Conservation (phyloP, 2,329 filamentous ascomycete genomes). For the Beauveria scarabaeidicola region DNA sequence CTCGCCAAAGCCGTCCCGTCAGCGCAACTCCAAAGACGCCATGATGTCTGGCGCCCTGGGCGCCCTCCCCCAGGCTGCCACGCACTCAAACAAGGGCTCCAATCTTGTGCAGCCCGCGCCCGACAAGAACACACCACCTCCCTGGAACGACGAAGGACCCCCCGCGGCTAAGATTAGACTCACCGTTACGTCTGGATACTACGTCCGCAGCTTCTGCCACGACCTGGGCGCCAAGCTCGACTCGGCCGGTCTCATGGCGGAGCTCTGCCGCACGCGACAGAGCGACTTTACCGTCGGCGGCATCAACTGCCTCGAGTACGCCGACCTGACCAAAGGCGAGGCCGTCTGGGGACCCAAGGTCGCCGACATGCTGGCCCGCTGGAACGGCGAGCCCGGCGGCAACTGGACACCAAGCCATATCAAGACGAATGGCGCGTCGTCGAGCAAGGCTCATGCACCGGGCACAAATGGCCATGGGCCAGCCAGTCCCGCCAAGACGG, state of each 20-base stretch:
- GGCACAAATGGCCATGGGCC: constrained; percentile 10
- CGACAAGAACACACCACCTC: constrained; percentile 39
- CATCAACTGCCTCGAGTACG: constrained; percentile 67
- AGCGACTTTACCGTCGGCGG: constrained; percentile 66
- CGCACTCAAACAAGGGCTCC: constrained; percentile 33
- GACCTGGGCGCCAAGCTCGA: constrained; percentile 77
- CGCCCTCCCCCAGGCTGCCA: constrained; percentile 35
- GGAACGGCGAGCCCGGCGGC: constrained; percentile 28
- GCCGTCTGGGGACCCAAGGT: constrained; percentile 76
- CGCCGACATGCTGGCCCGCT: constrained; percentile 34
- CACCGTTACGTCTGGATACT: constrained; percentile 93
- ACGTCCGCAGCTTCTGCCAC: constrained; percentile 88
- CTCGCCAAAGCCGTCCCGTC: constrained; percentile 21
- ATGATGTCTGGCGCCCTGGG: constrained; percentile 53
- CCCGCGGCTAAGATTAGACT: constrained; percentile 78
- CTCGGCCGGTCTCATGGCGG: constrained; percentile 79
- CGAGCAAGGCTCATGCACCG: constrained; percentile 8
- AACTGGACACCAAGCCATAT: constrained; percentile 18
- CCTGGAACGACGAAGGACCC: constrained; percentile 54
- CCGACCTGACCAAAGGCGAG: constrained; percentile 68
- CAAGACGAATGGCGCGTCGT: constrained; percentile 12
- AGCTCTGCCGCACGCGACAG: constrained; percentile 72
- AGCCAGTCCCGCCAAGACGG: constrained; percentile 12
- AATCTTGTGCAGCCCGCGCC: constrained; percentile 44
- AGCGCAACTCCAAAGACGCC: constrained; percentile 23